phyloP scores from a whole-genome alignment of 371 early-diverging fungal species.

The Vittaforma corneae region DNA sequence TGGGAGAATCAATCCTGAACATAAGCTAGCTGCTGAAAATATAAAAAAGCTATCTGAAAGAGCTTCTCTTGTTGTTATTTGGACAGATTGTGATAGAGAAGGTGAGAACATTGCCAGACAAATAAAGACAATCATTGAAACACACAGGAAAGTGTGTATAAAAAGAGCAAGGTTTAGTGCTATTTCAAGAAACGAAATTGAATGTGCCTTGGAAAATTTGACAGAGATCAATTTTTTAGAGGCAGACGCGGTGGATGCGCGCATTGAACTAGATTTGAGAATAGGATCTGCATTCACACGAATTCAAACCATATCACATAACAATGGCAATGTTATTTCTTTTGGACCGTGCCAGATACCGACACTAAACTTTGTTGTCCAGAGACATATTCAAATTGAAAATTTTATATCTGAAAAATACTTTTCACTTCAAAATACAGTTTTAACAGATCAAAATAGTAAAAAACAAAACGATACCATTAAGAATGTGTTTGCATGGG shows the following conservation, averaged over 20 bases:
- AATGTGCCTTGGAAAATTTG: conserved; percentile 68
- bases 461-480: conserved; percentile 52
- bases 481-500: conserved; percentile 66
- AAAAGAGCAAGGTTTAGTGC: conserved; percentile 62
- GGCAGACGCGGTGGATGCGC: conserved; percentile 75
- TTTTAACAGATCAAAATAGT: conserved; percentile 61
- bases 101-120: conserved; percentile 93
- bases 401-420: conserved; percentile 77
- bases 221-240: conserved; percentile 64
- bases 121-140: conserved; percentile 59
- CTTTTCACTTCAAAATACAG: conserved; percentile 66
- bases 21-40: conserved; percentile 55
- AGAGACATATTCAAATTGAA: conserved; percentile 67
- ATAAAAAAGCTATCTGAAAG: conserved; percentile 63
- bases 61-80: conserved; percentile 72
- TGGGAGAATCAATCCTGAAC: conserved; percentile 18
- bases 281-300: conserved; percentile 89
- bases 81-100: conserved; percentile 99
- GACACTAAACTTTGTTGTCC: conserved; percentile 93
- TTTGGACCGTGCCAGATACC: conserved; percentile 98
- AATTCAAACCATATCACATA: conserved; percentile 70
- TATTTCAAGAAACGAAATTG: conserved; percentile 64
- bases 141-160: conserved; percentile 44
- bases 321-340: conserved; percentile 62
- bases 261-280: conserved; percentile 84